A percentile compares a stretch with the other conserved stretches of the same genome.
Conservation (phyloP, 2,329 filamentous ascomycete genomes). For the Botrytis tulipae region DNA sequence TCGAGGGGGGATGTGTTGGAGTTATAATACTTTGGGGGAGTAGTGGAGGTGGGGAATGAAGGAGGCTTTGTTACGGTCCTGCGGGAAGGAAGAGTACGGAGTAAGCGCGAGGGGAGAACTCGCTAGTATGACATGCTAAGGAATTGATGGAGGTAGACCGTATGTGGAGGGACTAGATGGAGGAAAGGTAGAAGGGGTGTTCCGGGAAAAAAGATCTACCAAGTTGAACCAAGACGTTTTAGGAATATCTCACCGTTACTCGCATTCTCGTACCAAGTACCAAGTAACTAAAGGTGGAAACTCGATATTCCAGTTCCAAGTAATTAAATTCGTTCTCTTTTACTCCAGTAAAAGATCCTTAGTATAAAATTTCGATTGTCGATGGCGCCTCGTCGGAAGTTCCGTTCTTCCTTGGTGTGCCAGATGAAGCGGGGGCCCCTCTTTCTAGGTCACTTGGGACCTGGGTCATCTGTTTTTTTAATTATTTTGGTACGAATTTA, state of each 20-base stretch:
- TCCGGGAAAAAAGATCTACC: slow-evolving; percentile 2
- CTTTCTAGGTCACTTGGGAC: slow-evolving; percentile 9
- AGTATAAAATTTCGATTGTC: slow-evolving; percentile 10
- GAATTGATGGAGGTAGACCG: not conserved
- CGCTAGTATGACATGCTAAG: not conserved
- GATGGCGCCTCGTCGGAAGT: slow-evolving; percentile 3
- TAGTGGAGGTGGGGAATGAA: slow-evolving; percentile 3
- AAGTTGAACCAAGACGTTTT: not conserved
- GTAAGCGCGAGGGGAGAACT: slow-evolving; percentile 1
- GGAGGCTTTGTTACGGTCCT: not conserved
- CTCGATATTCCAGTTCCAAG: not conserved
- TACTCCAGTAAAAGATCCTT: slow-evolving; percentile 2
- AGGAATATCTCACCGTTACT: slow-evolving; percentile 1
- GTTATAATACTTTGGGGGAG: slow-evolving; percentile 2
- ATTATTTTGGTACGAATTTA: not conserved
- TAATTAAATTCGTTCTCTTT: not conserved
- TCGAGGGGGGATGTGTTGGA: not conserved
- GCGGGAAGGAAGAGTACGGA: not conserved
- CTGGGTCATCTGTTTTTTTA: not conserved
- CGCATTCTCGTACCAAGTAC: not conserved
- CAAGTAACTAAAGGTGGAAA: not conserved
- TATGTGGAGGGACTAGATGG: not conserved
- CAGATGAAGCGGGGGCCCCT: slow-evolving; percentile 9
- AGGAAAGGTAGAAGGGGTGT: not conserved
- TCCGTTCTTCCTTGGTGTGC: not conserved